Evolutionary conservation across 2,329 filamentous ascomycete species (phyloP).

Genomic region (Didymella exigua): DNA sequence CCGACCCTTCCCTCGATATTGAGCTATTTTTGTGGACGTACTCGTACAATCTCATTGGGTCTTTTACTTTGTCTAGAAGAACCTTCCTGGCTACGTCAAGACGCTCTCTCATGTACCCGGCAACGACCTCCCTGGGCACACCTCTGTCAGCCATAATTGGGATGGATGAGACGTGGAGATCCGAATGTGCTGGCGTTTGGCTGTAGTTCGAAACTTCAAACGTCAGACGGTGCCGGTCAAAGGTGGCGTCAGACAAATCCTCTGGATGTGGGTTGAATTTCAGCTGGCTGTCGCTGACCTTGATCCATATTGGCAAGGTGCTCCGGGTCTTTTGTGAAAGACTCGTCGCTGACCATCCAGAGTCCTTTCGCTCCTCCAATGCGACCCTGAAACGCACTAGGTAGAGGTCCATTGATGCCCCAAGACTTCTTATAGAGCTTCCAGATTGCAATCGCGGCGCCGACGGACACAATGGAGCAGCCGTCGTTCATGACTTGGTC

Average conservation of each 20-base stretch:
- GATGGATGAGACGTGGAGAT: slow-evolving; percentile 71
- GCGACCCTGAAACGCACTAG: slow-evolving; percentile 70
- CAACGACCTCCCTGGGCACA: slow-evolving; percentile 53
- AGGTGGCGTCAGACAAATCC: slow-evolving; percentile 50
- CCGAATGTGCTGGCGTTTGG: slow-evolving; percentile 56
- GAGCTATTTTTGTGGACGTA: slow-evolving; percentile 48
- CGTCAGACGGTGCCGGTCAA: slow-evolving; percentile 60
- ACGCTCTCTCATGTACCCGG: slow-evolving; percentile 56
- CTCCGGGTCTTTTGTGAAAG: slow-evolving; percentile 50
- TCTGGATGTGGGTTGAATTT: slow-evolving; percentile 66
- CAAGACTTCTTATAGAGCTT: slow-evolving; percentile 57
- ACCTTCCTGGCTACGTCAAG: slow-evolving; percentile 60
- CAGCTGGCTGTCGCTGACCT: slow-evolving; percentile 67
- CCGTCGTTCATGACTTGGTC: slow-evolving; percentile 57
- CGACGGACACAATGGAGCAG: slow-evolving; percentile 68
- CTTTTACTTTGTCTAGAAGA: slow-evolving; percentile 58
- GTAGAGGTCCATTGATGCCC: slow-evolving; percentile 68
- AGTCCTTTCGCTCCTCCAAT: slow-evolving; percentile 77
- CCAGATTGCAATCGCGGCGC: slow-evolving; percentile 61
- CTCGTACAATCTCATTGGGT: slow-evolving; percentile 60
- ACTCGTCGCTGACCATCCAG: slow-evolving; percentile 67
- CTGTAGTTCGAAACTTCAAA: slow-evolving; percentile 67
- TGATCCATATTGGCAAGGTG: slow-evolving; percentile 64
- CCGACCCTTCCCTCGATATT: slow-evolving; percentile 33
- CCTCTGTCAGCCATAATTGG: slow-evolving; percentile 69